Conservation (phyloP, 2,329 filamentous ascomycete species). For the Stachybotrys chartarum region DNA sequence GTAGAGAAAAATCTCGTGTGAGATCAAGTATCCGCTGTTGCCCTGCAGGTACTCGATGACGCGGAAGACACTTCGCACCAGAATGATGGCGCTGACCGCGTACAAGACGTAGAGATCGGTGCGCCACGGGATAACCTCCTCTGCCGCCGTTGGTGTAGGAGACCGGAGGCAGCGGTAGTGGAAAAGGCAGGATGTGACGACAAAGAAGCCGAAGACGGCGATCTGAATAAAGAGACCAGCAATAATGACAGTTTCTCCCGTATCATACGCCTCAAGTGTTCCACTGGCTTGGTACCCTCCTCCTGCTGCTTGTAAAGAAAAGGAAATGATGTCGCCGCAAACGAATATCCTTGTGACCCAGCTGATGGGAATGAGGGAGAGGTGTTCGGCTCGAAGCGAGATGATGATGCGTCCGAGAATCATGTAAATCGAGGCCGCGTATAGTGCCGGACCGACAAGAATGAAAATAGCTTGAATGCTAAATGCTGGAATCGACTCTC, state of each 20-base stretch:
- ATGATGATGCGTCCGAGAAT: constrained; percentile 36
- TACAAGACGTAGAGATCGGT: constrained; percentile 20
- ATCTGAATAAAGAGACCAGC: constrained; percentile 51
- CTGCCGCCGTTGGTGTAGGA: constrained; percentile 6
- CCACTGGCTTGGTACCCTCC: constrained; percentile 21
- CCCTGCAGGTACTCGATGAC: constrained; percentile 40
- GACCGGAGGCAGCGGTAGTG: constrained; percentile 20
- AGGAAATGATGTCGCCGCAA: constrained; percentile 43
- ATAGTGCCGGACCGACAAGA: constrained; percentile 38
- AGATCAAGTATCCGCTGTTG: constrained; percentile 29
- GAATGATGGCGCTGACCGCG: constrained; percentile 28
- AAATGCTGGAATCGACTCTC: neutral
- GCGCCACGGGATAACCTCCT: constrained; percentile 15
- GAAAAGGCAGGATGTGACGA: constrained; percentile 36
- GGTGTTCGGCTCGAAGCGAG: constrained; percentile 24
- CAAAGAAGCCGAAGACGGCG: constrained; percentile 47
- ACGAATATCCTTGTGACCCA: constrained; percentile 51
- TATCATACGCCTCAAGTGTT: constrained; percentile 12
- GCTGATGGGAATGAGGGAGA: constrained; percentile 21
- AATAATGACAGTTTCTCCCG: constrained; percentile 44
- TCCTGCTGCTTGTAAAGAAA: constrained; percentile 41
- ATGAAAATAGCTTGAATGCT: constrained; percentile 33
- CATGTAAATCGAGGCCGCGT: constrained; percentile 46
- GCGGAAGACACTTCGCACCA: constrained; percentile 37
- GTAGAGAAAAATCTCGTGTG: constrained; percentile 33